phyloP scores from a whole-genome alignment of 129 eudicot genomes.

The Chrysanthemum makinoi region DNA sequence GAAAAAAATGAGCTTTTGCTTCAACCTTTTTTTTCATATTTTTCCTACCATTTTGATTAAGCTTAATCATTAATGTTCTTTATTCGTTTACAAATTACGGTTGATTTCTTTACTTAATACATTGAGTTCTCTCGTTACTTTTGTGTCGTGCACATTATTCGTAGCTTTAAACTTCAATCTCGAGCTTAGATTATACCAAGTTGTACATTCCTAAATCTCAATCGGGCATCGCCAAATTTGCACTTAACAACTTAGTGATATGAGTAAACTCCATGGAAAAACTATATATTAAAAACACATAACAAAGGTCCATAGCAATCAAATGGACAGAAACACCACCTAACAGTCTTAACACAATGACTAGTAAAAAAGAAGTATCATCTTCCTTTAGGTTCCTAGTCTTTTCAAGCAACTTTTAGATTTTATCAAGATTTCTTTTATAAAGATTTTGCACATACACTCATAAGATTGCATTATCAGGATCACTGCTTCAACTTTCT shows the following conservation, averaged over 20 bases:
- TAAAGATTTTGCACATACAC: slow-evolving; percentile 26
- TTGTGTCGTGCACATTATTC: not conserved
- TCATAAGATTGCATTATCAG: slow-evolving; percentile 18
- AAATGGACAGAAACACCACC: not conserved
- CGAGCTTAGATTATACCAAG: not conserved
- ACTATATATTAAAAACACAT: not conserved
- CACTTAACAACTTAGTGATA: too few relatives aligned
- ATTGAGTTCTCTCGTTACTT: not conserved
- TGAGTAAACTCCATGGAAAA: too few relatives aligned
- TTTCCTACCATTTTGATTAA: slow-evolving; percentile 26
- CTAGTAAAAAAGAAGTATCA: slow-evolving; percentile 10
- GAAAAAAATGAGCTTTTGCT: slow-evolving; percentile 1
- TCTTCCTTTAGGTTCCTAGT: slow-evolving; percentile 17
- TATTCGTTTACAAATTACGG: not conserved
- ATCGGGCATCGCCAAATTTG: not conserved
- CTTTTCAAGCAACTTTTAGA: slow-evolving; percentile 27
- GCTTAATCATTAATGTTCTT: slow-evolving; percentile 22
- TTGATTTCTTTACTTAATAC: not conserved
- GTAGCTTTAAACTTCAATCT: not conserved
- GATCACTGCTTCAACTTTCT: slow-evolving; percentile 16
- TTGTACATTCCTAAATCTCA: not conserved
- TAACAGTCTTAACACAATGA: not conserved
- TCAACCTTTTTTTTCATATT: slow-evolving; percentile 18
- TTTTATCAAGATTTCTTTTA: slow-evolving; percentile 13
- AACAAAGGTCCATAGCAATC: not conserved